A percentile compares a stretch with the other conserved stretches of the same genome.
phyloP scores from a whole-genome alignment of 2,329 filamentous ascomycete genomes.

The Cercospora sesami region DNA sequence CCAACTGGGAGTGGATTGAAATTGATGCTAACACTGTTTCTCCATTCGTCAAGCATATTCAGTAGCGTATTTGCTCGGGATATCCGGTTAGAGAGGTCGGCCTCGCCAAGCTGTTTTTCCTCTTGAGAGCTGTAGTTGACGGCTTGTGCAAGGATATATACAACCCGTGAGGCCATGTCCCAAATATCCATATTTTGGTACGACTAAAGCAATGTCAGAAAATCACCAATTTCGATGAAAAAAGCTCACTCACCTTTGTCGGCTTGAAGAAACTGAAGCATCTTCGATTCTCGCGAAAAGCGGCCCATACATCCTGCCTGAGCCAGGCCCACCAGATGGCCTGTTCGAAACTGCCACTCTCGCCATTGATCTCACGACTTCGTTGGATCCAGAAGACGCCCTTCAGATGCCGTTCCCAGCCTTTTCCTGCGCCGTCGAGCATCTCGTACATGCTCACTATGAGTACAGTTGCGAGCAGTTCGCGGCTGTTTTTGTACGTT shows the following conservation, averaged over 20 bases:
- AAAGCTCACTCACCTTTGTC: slow-evolving; percentile 37
- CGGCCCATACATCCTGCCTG: slow-evolving; percentile 66
- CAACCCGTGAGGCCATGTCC: slow-evolving; percentile 55
- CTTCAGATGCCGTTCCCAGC: slow-evolving; percentile 64
- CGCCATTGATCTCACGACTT: slow-evolving; percentile 62
- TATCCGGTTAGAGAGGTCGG: slow-evolving; percentile 46
- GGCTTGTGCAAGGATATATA: slow-evolving; percentile 58
- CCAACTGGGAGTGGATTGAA: slow-evolving; percentile 46
- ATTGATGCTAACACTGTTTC: slow-evolving; percentile 46
- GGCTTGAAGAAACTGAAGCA: slow-evolving; percentile 62
- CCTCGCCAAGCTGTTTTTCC: slow-evolving; percentile 47
- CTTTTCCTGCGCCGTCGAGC: slow-evolving; percentile 59
- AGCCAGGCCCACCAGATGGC: slow-evolving; percentile 68
- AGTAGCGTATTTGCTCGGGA: slow-evolving; percentile 45
- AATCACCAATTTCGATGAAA: neutral
- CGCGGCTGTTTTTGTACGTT: slow-evolving; percentile 58
- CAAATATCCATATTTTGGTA: slow-evolving; percentile 53
- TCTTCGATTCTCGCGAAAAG: slow-evolving; percentile 58
- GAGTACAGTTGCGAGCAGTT: slow-evolving; percentile 60
- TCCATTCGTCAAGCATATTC: slow-evolving; percentile 54
- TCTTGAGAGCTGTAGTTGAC: slow-evolving; percentile 61
- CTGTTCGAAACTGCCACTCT: slow-evolving; percentile 56
- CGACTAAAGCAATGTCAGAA: slow-evolving; percentile 26
- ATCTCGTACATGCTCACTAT: slow-evolving; percentile 66
- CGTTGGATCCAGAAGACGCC: slow-evolving; percentile 67